phyloP scores from a whole-genome alignment of 2,329 filamentous ascomycete species.

The Hypomyces rosellus region DNA sequence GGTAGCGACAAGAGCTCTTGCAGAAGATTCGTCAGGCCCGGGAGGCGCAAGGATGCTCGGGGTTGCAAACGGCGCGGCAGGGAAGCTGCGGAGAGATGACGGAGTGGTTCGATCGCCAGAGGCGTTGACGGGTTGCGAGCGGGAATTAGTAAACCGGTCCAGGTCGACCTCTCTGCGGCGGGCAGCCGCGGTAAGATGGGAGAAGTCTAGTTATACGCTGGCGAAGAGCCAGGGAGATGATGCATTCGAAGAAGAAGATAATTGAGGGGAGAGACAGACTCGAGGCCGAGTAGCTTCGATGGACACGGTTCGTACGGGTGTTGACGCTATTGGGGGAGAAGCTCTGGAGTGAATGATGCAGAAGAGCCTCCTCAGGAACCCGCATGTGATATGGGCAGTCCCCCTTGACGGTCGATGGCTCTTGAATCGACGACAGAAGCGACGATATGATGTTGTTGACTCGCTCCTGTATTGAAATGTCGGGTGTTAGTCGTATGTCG shows the following conservation, averaged over 20 bases:
- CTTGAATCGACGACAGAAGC: neutral
- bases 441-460: constrained; percentile 1
- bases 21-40: constrained; percentile 18
- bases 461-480: neutral
- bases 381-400: neutral
- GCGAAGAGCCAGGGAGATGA: constrained; percentile 16
- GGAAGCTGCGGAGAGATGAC: constrained; percentile 43
- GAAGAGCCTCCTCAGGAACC: neutral
- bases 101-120: constrained; percentile 60
- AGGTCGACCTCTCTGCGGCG: constrained; percentile 37
- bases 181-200: constrained; percentile 28
- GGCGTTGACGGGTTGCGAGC: constrained; percentile 32
- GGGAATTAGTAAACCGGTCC: constrained; percentile 31
- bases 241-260: constrained; percentile 12
- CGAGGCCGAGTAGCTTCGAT: neutral
- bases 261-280: neutral
- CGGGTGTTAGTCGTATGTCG: constrained; percentile 4
- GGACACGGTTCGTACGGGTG: neutral
- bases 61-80: constrained; percentile 41
- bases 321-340: neutral
- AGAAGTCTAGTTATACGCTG: constrained; percentile 17
- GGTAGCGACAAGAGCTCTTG: constrained; percentile 25
- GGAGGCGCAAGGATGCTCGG: constrained; percentile 22
- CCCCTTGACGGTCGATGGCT: too few relatives aligned
- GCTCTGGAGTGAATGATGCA: neutral